Evolutionary conservation across 1,284 basidiomycete species (phyloP).

Genomic region (Rhodotorula sp.): DNA sequence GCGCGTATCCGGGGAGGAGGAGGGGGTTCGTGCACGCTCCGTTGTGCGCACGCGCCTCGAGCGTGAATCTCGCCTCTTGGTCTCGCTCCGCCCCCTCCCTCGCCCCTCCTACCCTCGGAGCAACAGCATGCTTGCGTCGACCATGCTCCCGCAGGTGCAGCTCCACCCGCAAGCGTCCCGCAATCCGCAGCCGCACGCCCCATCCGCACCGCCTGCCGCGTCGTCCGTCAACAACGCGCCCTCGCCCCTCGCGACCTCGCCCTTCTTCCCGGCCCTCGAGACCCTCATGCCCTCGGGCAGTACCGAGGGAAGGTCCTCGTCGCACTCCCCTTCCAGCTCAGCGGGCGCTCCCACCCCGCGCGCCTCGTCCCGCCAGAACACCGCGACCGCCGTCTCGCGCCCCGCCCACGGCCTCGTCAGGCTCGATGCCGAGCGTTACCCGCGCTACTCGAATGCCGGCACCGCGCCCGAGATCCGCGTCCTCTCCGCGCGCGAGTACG

Average conservation of each 20-base stretch:
- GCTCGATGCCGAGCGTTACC: slow-evolving; percentile 17
- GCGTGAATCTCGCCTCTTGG: not conserved
- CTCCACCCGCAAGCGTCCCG: slow-evolving; percentile 11
- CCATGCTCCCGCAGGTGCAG: slow-evolving; percentile 5
- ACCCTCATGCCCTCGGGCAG: not conserved
- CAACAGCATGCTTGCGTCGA: not conserved
- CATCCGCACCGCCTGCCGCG: not conserved
- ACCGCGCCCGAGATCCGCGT: slow-evolving; percentile 53
- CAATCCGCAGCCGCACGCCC: not conserved
- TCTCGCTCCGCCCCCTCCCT: too few relatives aligned
- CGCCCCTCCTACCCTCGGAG: not conserved
- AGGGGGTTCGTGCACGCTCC: not conserved
- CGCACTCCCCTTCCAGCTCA: not conserved
- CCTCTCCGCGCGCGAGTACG: slow-evolving; percentile 62
- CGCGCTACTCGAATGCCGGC: slow-evolving; percentile 20
- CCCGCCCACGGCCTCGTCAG: slow-evolving; percentile 6
- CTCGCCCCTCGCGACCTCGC: slow-evolving; percentile 6
- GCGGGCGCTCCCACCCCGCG: not conserved
- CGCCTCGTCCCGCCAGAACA: slow-evolving; percentile 3
- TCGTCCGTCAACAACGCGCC: not conserved
- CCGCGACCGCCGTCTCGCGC: not conserved
- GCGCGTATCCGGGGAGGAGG: not conserved
- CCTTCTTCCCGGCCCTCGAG: slow-evolving; percentile 13
- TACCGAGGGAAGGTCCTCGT: not conserved
- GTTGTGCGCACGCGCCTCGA: not conserved